These are phyloP conservation scores for Chenopodium quinoa DNA, from an alignment of 148 eudicot species.

Conservation along the genomic window DNA sequence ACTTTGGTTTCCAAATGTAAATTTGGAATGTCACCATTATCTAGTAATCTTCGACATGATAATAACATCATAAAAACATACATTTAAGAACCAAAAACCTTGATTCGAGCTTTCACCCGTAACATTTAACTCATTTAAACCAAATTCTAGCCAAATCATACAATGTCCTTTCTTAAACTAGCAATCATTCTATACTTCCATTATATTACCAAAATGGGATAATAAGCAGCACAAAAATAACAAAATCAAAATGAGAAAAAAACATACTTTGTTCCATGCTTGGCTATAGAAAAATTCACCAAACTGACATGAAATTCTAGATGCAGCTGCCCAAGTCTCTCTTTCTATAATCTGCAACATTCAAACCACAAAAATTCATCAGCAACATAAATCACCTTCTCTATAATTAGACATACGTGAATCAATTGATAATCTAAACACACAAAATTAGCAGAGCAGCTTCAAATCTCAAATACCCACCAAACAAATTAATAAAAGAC, in stretches of 20 bases:
- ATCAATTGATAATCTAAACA: too few species aligned
- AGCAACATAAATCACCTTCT: too few species aligned
- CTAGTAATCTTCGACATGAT: neutral
- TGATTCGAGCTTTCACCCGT: neutral
- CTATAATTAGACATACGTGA: too few species aligned
- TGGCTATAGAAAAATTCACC: constrained; percentile 4
- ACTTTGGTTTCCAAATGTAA: neutral
- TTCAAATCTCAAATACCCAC: neutral
- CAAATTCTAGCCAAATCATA: neutral
- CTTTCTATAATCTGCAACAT: constrained; percentile 20
- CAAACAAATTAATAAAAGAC: neutral
- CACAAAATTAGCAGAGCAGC: neutral
- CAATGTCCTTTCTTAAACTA: neutral
- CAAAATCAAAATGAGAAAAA: neutral
- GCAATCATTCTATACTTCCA: neutral
- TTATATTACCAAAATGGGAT: neutral
- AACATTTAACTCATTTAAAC: neutral
- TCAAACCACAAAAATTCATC: neutral
- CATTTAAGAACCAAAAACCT: neutral
- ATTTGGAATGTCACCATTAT: neutral
- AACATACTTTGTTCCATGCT: constrained; percentile 32
- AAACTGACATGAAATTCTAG: constrained; percentile 14
- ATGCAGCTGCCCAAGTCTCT: neutral
- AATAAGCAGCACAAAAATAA: neutral
- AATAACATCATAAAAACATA: neutral